Percentiles rank a stretch among this genome's conserved stretches.
Conservation (phyloP, 257 asterid species). For the Solanum infundibuliforme region DNA sequence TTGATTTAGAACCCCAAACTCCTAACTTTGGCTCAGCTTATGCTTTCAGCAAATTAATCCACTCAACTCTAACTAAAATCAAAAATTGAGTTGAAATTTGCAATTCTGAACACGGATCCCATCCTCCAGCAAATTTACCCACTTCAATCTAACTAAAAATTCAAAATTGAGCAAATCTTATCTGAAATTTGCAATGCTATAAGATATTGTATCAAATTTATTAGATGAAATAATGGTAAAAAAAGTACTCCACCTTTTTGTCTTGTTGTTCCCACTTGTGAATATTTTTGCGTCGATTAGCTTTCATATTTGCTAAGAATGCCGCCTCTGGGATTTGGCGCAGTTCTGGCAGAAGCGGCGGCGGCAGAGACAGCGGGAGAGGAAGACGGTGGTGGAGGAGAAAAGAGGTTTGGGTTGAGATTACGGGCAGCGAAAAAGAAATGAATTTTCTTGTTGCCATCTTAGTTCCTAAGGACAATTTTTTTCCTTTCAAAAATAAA, state of each 20-base stretch:
- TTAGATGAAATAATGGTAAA: not conserved
- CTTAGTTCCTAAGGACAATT: too few relatives aligned
- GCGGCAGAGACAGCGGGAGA: not conserved
- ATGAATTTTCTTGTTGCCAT: not conserved
- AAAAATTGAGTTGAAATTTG: too few relatives aligned
- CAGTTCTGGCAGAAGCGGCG: not conserved
- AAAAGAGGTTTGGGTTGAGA: not conserved
- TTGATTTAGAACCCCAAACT: too few relatives aligned
- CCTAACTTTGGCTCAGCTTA: too few relatives aligned
- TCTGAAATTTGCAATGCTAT: not conserved
- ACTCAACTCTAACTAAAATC: too few relatives aligned
- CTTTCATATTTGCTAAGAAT: not conserved
- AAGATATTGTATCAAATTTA: not conserved
- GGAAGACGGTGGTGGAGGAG: not conserved
- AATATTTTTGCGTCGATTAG: not conserved
- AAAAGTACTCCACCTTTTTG: not conserved
- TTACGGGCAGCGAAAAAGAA: not conserved
- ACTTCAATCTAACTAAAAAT: not conserved
- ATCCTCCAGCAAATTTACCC: not conserved
- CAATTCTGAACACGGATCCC: not conserved
- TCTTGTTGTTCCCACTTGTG: not conserved
- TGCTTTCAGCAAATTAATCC: not conserved
- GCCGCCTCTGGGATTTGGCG: not conserved
- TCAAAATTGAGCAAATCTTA: not conserved
- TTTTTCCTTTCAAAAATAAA: too few relatives aligned